Base-by-base conservation (phyloP, 75 land plant species). In the Gnetum montanum region DNA sequence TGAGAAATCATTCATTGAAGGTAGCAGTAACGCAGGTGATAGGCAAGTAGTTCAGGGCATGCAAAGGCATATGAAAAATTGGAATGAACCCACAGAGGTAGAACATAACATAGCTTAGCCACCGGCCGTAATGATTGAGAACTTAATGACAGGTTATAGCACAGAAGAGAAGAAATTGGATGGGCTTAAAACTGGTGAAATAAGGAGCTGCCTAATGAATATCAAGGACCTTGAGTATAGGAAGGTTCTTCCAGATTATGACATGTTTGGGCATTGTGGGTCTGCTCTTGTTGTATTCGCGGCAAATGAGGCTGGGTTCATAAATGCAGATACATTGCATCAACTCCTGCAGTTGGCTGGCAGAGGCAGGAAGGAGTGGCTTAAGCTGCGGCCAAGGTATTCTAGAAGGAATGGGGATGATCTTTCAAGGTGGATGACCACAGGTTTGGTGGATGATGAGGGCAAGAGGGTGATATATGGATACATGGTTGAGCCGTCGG, bases 381-480 rank as follows among this genome's bases (percentile, higher is more conserved):
- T 19, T 19, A 50, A n/a, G 23, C 45, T 59, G 4, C 19, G 46
- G 52, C 54, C 49, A 31, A 3, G 19, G 15, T 6, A 4, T 6
- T 28, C 26, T 1, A 44, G 29, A 23, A 31, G 20, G 10, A 24
- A 58, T 31, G 61, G 29, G 33, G 10, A 1, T 20, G 55, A 52
- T 52, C 31, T 52, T 34, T 34, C 31, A 52, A 12, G 12, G 3
- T 52, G 24, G 55, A 62, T 58, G 23, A 24, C 36, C 23, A 31
- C 2, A 12, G 56, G 65, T 25, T 31, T 63, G 23, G 66, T 44
- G 26, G 47, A 28, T 7, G 66, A 49, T 35, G 69, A 67, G 34
- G 69, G 69, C 34, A 67, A 64, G 54, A 26, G 53, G 16, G 49
- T 48, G 38, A 56, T 68, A 5, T 68, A 53, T 41, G 70, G 70